These are phyloP conservation scores for Coemansia sp. DNA, from an alignment of 192 early-diverging fungal species.

Conservation along the genomic window DNA sequence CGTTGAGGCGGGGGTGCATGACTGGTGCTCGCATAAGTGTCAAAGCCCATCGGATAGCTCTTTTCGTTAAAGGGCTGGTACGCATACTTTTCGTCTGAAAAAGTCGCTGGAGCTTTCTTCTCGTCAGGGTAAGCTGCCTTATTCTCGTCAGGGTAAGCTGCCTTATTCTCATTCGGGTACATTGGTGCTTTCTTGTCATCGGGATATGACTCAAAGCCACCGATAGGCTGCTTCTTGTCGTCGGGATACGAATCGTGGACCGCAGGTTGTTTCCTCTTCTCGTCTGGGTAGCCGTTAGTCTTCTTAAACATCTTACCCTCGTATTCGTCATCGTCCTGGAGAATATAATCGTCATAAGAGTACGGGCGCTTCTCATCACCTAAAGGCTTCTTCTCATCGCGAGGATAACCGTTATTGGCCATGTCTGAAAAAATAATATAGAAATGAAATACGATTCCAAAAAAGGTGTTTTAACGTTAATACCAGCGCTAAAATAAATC, in stretches of 20 bases:
- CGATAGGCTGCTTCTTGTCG: not conserved
- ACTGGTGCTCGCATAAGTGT: constrained; percentile 12
- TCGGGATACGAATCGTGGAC: not conserved
- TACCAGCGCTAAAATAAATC: not conserved
- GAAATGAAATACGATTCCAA: not conserved
- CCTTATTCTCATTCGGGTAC: constrained; percentile 16
- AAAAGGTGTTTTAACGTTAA: not conserved
- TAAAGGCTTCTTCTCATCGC: constrained; percentile 9
- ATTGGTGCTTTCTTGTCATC: not conserved
- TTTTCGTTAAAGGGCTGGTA: not conserved
- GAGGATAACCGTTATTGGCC: not conserved
- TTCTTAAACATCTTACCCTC: constrained; percentile 5
- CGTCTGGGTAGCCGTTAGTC: not conserved
- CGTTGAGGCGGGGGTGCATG: not conserved
- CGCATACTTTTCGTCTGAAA: constrained; percentile 2
- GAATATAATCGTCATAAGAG: constrained; percentile 3
- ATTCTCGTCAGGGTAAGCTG: not conserved
- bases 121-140: not conserved
- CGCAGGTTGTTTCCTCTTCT: not conserved
- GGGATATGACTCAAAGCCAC: not conserved
- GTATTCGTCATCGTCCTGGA: constrained; percentile 3
- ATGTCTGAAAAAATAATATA: not conserved
- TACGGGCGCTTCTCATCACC: constrained; percentile 7
- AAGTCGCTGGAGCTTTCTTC: not conserved
- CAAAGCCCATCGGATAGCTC: constrained; percentile 5